phyloP scores from a whole-genome alignment of 129 eudicot species.

The Apium graveolens region DNA sequence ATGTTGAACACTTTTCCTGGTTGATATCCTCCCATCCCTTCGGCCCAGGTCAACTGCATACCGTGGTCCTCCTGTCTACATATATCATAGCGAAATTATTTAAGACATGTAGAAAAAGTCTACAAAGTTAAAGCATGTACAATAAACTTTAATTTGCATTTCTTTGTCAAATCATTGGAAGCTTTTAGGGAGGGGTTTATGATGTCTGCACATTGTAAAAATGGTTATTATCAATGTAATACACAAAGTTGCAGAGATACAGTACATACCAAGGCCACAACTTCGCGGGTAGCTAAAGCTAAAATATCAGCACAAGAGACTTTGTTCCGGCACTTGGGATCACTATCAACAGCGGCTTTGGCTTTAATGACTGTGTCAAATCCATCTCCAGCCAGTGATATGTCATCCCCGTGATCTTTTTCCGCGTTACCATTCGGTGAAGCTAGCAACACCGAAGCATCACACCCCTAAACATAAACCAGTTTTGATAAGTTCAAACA shows the following conservation, averaged over 20 bases:
- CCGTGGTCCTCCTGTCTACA: conserved; percentile 76
- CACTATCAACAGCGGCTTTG: conserved; percentile 69
- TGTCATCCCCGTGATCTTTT: conserved; percentile 65
- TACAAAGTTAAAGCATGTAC: neutral
- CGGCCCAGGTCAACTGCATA: conserved; percentile 71
- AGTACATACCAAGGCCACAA: conserved; percentile 56
- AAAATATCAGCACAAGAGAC: conserved; percentile 94
- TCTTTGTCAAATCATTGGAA: neutral
- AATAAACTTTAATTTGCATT: neutral
- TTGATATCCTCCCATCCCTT: conserved; percentile 76
- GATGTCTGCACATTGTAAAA: too few relatives aligned
- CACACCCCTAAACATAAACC: conserved; percentile 56
- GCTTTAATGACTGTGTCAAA: conserved; percentile 36
- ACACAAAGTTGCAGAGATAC: neutral
- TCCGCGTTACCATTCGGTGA: conserved; percentile 52
- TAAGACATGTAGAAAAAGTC: neutral
- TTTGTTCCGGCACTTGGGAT: conserved; percentile 57
- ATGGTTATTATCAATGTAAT: too few relatives aligned
- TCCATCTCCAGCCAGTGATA: conserved; percentile 85
- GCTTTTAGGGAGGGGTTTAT: neutral
- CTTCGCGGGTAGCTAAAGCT: conserved; percentile 92
- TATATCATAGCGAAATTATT: neutral
- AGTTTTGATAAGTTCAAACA: neutral
- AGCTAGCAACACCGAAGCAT: conserved; percentile 63
- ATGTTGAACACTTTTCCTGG: conserved; percentile 44